A percentile compares a stretch with the other conserved stretches of the same genome.
phyloP scores from a whole-genome alignment of 257 asterid genomes.

The Primulina tabacum region DNA sequence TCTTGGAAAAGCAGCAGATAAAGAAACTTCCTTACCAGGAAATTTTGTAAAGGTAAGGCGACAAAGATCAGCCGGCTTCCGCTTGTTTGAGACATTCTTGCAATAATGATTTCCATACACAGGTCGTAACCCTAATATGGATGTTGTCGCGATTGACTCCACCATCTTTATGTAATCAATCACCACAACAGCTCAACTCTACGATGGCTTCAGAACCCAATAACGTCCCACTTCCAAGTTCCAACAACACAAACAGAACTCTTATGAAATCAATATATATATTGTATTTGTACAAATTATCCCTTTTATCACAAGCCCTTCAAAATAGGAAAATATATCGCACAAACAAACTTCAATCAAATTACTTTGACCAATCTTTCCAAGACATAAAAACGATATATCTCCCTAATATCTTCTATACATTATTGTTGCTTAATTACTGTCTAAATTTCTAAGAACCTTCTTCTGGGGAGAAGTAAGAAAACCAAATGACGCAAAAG shows the following conservation, averaged over 20 bases:
- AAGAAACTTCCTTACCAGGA: conserved; percentile 31
- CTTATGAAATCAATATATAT: neutral
- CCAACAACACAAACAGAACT: neutral
- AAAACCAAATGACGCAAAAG: conserved; percentile 19
- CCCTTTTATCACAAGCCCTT: conserved; percentile 13
- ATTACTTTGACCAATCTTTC: neutral
- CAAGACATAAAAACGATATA: neutral
- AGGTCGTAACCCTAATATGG: conserved; percentile 60
- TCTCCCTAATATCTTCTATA: neutral
- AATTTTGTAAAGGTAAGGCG: conserved; percentile 35
- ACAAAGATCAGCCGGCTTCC: conserved; percentile 31
- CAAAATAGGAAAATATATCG: neutral
- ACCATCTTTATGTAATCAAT: conserved; percentile 45
- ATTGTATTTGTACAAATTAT: neutral
- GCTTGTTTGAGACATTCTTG: conserved; percentile 40
- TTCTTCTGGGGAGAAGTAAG: conserved; percentile 16
- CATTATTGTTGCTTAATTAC: neutral
- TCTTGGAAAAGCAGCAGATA: conserved; percentile 21
- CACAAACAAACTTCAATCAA: neutral
- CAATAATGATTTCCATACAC: conserved; percentile 37
- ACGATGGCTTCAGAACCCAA: conserved; percentile 22
- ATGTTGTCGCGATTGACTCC: conserved; percentile 70
- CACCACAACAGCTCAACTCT: conserved; percentile 26
- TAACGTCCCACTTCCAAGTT: conserved; percentile 12
- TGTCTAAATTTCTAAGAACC: conserved; percentile 9